Percentiles rank a stretch among this genome's conserved stretches.
Evolutionary conservation across 116 monocot genomes (phyloP).

Genomic region (Posidonia oceanica): DNA sequence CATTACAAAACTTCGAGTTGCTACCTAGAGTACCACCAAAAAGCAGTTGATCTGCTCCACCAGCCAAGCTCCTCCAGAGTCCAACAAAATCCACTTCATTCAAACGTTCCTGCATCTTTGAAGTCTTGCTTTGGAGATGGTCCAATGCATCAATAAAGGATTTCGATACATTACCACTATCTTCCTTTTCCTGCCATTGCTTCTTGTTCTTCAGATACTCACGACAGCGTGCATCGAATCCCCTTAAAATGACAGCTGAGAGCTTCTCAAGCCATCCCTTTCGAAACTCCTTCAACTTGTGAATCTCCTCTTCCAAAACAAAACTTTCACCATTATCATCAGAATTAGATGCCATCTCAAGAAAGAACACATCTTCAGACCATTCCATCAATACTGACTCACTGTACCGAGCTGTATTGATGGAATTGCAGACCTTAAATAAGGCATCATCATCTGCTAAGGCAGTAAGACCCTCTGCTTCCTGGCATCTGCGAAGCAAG

Average conservation of each 20-base stretch:
- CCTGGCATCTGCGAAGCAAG: constrained; percentile 63
- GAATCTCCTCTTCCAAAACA: constrained; percentile 52
- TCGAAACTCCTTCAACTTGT: constrained; percentile 29
- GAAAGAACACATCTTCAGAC: constrained; percentile 80
- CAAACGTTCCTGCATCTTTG: constrained; percentile 41
- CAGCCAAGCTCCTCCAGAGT: constrained; percentile 66
- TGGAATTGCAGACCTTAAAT: constrained; percentile 44
- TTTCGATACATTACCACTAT: constrained; percentile 28
- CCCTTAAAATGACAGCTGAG: constrained; percentile 54
- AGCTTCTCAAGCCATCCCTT: constrained; percentile 66
- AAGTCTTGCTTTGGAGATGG: constrained; percentile 64
- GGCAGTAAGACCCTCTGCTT: constrained; percentile 82
- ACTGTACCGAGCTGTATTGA: constrained; percentile 60
- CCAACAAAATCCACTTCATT: constrained; percentile 58
- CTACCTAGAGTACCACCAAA: constrained; percentile 38
- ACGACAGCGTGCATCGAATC: constrained; percentile 58
- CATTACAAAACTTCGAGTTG: constrained; percentile 40
- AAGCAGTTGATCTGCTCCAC: constrained; percentile 52
- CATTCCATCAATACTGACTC: constrained; percentile 65
- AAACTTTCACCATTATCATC: constrained; percentile 9
- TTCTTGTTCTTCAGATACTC: constrained; percentile 78
- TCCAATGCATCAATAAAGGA: constrained; percentile 51
- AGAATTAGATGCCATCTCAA: constrained; percentile 45
- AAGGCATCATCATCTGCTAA: constrained; percentile 81
- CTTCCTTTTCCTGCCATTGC: constrained; percentile 71